A percentile compares a stretch with the other conserved stretches of the same genome.
Evolutionary conservation across 1,284 basidiomycete genomes (phyloP).

Genomic region (Ustilago bromivora): DNA sequence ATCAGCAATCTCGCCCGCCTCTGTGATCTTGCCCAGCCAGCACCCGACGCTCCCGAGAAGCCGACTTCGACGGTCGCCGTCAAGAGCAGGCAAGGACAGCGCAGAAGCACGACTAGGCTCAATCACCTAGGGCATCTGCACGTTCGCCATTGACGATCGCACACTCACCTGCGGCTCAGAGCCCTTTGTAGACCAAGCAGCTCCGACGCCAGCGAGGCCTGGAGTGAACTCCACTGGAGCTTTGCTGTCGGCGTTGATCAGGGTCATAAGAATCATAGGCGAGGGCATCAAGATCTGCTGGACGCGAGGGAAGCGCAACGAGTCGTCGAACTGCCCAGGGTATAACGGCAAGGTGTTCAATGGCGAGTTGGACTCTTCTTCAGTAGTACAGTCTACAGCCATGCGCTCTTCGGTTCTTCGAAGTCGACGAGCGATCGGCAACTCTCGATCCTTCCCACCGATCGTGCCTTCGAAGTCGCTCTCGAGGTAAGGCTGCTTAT

Average conservation of each 20-base stretch:
- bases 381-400: slow-evolving; percentile 44
- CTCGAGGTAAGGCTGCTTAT: slow-evolving; percentile 46
- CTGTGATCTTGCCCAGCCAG: slow-evolving; percentile 37
- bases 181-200: slow-evolving; percentile 31
- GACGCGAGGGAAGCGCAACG: slow-evolving; percentile 10
- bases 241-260: slow-evolving; percentile 9
- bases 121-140: slow-evolving; percentile 29
- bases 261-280: slow-evolving; percentile 7
- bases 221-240: slow-evolving; percentile 31
- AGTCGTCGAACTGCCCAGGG: slow-evolving; percentile 4
- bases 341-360: slow-evolving; percentile 3
- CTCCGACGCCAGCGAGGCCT: slow-evolving; percentile 43
- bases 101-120: slow-evolving; percentile 27
- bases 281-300: slow-evolving; percentile 14
- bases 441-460: slow-evolving; percentile 53
- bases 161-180: slow-evolving; percentile 14
- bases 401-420: slow-evolving; percentile 41
- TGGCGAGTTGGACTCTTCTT: slow-evolving; percentile 36
- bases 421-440: slow-evolving; percentile 54
- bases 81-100: slow-evolving; percentile 28
- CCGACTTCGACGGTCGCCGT: slow-evolving; percentile 28
- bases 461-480: slow-evolving; percentile 63
- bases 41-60: slow-evolving; percentile 36
- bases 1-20: slow-evolving; percentile 34
- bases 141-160: slow-evolving; percentile 2